Conservation (phyloP, 192 early-diverging fungal species). For the Gigaspora rosea region DNA sequence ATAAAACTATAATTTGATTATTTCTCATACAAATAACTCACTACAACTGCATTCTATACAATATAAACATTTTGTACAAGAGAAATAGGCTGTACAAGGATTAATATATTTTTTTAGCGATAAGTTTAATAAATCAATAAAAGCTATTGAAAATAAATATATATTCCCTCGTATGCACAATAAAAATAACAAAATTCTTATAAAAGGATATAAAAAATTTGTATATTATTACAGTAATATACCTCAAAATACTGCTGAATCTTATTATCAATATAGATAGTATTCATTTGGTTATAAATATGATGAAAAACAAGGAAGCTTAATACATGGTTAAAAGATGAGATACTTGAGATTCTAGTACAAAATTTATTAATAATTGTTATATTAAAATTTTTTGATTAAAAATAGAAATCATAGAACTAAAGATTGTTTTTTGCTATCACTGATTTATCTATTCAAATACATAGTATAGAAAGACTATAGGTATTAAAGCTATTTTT, state of each 20-base stretch:
- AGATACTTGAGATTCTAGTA: slow-evolving; percentile 60
- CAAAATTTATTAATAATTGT: slow-evolving; percentile 58
- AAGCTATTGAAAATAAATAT: slow-evolving; percentile 58
- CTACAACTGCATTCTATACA: too few relatives aligned
- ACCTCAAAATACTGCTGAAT: slow-evolving; percentile 65
- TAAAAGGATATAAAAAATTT: slow-evolving; percentile 67
- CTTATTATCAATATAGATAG: slow-evolving; percentile 57
- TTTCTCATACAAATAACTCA: too few relatives aligned
- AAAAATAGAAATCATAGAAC: slow-evolving; percentile 45
- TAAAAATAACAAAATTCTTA: slow-evolving; percentile 56
- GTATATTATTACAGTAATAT: slow-evolving; percentile 57
- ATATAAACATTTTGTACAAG: slow-evolving; percentile 52
- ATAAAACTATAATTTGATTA: background rate
- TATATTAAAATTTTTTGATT: slow-evolving; percentile 58
- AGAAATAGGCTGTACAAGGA: slow-evolving; percentile 68
- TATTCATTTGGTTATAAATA: slow-evolving; percentile 71
- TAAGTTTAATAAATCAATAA: slow-evolving; percentile 48
- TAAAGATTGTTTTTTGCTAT: too few relatives aligned
- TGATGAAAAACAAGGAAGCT: slow-evolving; percentile 67
- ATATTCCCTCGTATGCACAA: slow-evolving; percentile 57
- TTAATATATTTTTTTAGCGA: slow-evolving; percentile 59
- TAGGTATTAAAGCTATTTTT: slow-evolving; percentile 53
- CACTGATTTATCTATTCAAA: too few relatives aligned
- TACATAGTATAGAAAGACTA: too few relatives aligned
- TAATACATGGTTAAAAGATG: slow-evolving; percentile 73